Conservation (phyloP, 768 basidiomycete genomes). For the Amanita polypyramis region DNA sequence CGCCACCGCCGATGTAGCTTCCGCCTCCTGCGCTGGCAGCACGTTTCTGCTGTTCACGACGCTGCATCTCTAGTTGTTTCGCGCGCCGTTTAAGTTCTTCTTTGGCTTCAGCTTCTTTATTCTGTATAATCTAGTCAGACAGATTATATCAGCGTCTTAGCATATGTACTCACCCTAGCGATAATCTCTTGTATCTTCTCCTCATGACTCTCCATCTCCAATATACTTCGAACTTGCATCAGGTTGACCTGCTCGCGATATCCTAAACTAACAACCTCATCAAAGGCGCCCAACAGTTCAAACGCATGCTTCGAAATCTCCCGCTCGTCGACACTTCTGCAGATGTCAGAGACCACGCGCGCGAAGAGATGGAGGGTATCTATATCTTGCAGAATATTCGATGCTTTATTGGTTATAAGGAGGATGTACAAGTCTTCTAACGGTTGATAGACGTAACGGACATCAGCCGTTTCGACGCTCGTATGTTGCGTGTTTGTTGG, state of each 20-base stretch:
- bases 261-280: slow-evolving; percentile 90
- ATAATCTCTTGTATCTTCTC: slow-evolving; percentile 99
- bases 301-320: slow-evolving; percentile 89
- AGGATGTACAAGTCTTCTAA: slow-evolving; percentile 96
- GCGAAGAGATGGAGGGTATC: slow-evolving; percentile 93
- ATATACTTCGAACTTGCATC: slow-evolving; percentile 65
- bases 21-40: slow-evolving; percentile 38
- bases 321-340: slow-evolving; percentile 75
- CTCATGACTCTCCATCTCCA: slow-evolving; percentile 89
- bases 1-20: slow-evolving; percentile 56
- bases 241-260: slow-evolving; percentile 72
- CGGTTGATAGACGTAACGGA: slow-evolving; percentile 94
- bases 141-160: not conserved
- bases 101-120: slow-evolving; percentile 99
- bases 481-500: slow-evolving; percentile 93
- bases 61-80: slow-evolving; percentile 96
- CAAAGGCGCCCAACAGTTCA: slow-evolving; percentile 90
- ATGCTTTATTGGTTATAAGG: slow-evolving; percentile 95
- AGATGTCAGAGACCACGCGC: slow-evolving; percentile 87
- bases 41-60: slow-evolving; percentile 85
- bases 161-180: slow-evolving; percentile 53
- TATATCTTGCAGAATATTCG: slow-evolving; percentile 98
- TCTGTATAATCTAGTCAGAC: slow-evolving; percentile 31
- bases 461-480: slow-evolving; percentile 90
- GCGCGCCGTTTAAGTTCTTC: slow-evolving; percentile 97